Conservation (phyloP, 2,329 filamentous ascomycete species). For the Stromatinia cepivora region DNA sequence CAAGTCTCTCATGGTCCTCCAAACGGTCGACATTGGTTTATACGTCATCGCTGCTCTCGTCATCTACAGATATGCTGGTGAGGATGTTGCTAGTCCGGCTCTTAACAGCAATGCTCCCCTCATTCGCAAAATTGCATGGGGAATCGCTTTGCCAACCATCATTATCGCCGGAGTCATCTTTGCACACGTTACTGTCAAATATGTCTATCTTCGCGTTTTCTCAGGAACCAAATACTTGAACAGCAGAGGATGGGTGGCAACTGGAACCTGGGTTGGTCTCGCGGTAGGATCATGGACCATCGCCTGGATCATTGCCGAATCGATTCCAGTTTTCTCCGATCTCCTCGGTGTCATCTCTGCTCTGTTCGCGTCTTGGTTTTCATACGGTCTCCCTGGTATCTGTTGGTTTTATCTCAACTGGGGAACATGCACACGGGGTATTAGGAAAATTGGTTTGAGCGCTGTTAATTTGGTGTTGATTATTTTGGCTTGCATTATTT, state of each 20-base stretch:
- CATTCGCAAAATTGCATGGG: conserved; percentile 65
- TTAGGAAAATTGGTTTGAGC: conserved; percentile 25
- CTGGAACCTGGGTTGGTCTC: conserved; percentile 59
- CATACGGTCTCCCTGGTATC: conserved; percentile 50
- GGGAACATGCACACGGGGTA: conserved; percentile 40
- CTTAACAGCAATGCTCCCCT: conserved; percentile 55
- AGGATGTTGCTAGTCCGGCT: conserved; percentile 62
- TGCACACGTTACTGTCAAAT: conserved; percentile 65
- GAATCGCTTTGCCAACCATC: conserved; percentile 68
- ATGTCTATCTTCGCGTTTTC: conserved; percentile 64
- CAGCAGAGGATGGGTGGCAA: conserved; percentile 52
- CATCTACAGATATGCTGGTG: conserved; percentile 67
- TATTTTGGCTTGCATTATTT: conserved; percentile 26
- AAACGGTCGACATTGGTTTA: conserved; percentile 58
- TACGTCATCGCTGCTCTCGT: conserved; percentile 55
- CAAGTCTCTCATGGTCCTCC: conserved; percentile 58
- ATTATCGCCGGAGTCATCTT: conserved; percentile 71
- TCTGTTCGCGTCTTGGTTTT: conserved; percentile 57
- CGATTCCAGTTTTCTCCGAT: conserved; percentile 67
- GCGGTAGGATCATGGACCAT: conserved; percentile 57
- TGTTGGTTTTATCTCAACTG: conserved; percentile 52
- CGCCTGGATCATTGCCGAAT: conserved; percentile 66
- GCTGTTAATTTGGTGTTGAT: conserved; percentile 25
- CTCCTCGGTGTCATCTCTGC: conserved; percentile 63
- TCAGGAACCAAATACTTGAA: conserved; percentile 45